Base-by-base conservation (phyloP, 371 early-diverging fungal genomes). In the Mucor sp. region DNA sequence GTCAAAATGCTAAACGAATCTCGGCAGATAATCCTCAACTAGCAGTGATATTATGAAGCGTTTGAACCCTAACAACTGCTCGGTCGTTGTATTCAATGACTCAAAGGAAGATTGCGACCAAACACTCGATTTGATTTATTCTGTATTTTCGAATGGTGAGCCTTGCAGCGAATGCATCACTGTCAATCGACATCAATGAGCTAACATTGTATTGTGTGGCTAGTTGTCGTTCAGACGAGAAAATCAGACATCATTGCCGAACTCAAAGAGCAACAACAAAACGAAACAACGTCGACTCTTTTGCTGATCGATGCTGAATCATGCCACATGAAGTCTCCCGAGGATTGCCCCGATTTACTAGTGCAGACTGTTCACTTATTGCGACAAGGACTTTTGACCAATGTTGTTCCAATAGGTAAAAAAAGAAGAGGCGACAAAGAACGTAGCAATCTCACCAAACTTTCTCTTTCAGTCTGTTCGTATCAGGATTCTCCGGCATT, bases 401-500 rank as follows among this genome's bases (percentile, higher is more conserved):
- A 72, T 33, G 66, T 65, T 3, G 69, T 72, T 3, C 72, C 72
- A 3, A 68, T 72, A 30, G 70, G 70, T 70, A 67, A 58, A 39
- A 39, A 11, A 28, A 41, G 2, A 12, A 56, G 3, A 44, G 23
- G 57, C 19, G 30, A 2, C n/a, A 7, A n/a, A 6, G n/a, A 35
- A 33, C 19, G 1, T 11, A 11, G 15, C 15, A 23, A 14, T 14
- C 23, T 19, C 55, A 17, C 21, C 41, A 19, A 41, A 3, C 27
- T 12, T 27, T 12, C 9, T 15, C 44, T 21, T 6, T 12, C 58
- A 79, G 81, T 80, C 0, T 80, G 69, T 33, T 80, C 81, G 27
- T 41, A 56, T 12, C 62, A 61, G 19, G 80, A 80, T 41, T 74
- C 74, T 19, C 71, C 80, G 1, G 47, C 75, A 0, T 82, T 75